A percentile compares a stretch with the other conserved stretches of the same genome.
Conservation (phyloP, 768 basidiomycete species). For the Pisolithus tinctorius region DNA sequence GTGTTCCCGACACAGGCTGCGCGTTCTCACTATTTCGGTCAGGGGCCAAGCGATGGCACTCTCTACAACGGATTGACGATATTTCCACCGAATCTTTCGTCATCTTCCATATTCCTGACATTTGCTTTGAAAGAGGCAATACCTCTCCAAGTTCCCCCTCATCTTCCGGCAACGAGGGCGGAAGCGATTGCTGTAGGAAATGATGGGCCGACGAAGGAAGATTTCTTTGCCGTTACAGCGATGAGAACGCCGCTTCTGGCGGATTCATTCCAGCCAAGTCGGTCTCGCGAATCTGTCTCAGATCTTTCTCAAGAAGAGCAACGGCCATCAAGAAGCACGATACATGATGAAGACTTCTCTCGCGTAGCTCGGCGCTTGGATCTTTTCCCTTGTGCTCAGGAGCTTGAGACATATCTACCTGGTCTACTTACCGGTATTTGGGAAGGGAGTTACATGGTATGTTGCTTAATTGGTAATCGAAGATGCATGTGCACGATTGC, state of each 20-base stretch:
- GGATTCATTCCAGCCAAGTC: slow-evolving; percentile 30
- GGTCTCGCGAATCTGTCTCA: slow-evolving; percentile 23
- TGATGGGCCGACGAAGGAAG: slow-evolving; percentile 48
- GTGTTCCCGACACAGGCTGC: slow-evolving; percentile 11
- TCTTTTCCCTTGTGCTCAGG: slow-evolving; percentile 14
- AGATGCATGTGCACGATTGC: slow-evolving; percentile 2
- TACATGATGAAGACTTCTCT: slow-evolving; percentile 34
- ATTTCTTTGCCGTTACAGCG: slow-evolving; percentile 37
- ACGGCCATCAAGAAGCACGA: slow-evolving; percentile 28
- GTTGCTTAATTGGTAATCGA: slow-evolving; percentile 16
- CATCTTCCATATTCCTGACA: slow-evolving; percentile 45
- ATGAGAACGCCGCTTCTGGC: slow-evolving; percentile 45
- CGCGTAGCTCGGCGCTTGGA: slow-evolving; percentile 19
- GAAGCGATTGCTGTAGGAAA: slow-evolving; percentile 38
- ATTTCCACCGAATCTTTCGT: slow-evolving; percentile 31
- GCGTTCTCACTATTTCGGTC: slow-evolving; percentile 3
- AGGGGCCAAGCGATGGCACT: slow-evolving; percentile 6
- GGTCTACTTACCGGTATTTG: slow-evolving; percentile 50
- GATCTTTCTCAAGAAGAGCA: slow-evolving; percentile 25
- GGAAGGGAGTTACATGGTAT: slow-evolving; percentile 57
- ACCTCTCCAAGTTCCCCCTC: slow-evolving; percentile 38
- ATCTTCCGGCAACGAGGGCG: slow-evolving; percentile 44
- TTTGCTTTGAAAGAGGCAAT: slow-evolving; percentile 46
- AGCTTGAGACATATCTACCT: slow-evolving; percentile 30
- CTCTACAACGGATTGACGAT: slow-evolving; percentile 16